These are phyloP conservation scores for Nemophila menziesii DNA, from an alignment of 257 asterid species.

Conservation along the genomic window DNA sequence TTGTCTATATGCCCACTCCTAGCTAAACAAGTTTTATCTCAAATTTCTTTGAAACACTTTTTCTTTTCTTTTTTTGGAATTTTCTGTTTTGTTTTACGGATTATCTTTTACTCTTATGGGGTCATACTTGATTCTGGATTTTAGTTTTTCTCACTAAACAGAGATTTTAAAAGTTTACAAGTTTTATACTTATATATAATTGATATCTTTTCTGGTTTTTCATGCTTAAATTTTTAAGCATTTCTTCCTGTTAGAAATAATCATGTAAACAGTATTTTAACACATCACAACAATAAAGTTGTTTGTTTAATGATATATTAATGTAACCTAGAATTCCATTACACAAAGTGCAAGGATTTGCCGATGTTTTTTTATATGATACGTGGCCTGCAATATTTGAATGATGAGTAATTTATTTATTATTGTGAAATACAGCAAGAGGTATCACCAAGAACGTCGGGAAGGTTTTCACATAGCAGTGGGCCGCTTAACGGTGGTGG, in stretches of 20 bases:
- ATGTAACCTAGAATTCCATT: too few species aligned
- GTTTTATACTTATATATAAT: too few species aligned
- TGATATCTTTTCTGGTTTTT: slow-evolving; percentile 18
- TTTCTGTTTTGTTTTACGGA: not conserved
- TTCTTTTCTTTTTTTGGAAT: not conserved
- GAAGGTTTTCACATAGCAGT: slow-evolving; percentile 93
- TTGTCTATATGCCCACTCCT: slow-evolving; percentile 24
- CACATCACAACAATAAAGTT: not conserved
- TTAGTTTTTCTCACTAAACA: slow-evolving; percentile 9
- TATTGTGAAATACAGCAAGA: slow-evolving; percentile 58
- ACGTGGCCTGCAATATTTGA: slow-evolving; percentile 3
- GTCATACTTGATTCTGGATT: not conserved
- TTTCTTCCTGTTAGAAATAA: not conserved
- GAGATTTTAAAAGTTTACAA: too few species aligned
- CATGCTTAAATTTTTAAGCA: slow-evolving; percentile 11
- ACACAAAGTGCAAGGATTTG: too few species aligned
- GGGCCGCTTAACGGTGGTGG: slow-evolving; percentile 84
- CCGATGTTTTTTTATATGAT: slow-evolving; percentile 16
- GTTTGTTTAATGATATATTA: not conserved
- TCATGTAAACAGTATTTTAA: slow-evolving; percentile 7
- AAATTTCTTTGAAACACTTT: not conserved
- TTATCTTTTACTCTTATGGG: not conserved
- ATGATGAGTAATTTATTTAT: not conserved
- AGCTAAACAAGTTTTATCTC: not conserved
- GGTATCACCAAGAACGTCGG: slow-evolving; percentile 95